A percentile compares a stretch with the other conserved stretches of the same genome.
These are phyloP conservation scores for Crithidia expoeki DNA, from an alignment of 208 protist species.

Conservation along the genomic window DNA sequence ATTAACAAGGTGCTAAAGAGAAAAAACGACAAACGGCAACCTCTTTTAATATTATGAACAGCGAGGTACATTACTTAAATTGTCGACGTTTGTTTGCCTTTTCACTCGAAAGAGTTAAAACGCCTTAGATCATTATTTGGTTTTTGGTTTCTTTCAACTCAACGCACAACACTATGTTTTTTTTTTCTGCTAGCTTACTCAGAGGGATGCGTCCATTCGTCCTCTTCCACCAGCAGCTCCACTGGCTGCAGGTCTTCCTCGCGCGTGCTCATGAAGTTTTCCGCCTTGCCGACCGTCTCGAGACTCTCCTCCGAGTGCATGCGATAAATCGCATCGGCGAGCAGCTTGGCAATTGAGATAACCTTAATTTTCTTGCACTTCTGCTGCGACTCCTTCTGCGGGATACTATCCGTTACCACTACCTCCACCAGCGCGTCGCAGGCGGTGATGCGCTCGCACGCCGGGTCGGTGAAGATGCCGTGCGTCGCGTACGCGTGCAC, in stretches of 20 bases:
- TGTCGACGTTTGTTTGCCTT: neutral
- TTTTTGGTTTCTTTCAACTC: too few relatives aligned
- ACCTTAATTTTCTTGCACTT: slow-evolving; percentile 87
- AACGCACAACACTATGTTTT: too few relatives aligned
- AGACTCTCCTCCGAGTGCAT: slow-evolving; percentile 89
- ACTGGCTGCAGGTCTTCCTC: slow-evolving; percentile 78
- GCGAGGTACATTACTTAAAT: neutral
- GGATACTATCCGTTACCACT: slow-evolving; percentile 94
- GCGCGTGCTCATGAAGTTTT: slow-evolving; percentile 39
- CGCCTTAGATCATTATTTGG: slow-evolving; percentile 3
- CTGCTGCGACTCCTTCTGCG: slow-evolving; percentile 59
- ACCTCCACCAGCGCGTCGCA: slow-evolving; percentile 90
- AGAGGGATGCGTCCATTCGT: slow-evolving; percentile 54
- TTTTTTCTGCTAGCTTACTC: slow-evolving; percentile 24
- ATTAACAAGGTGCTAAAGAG: neutral
- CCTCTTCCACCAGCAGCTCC: slow-evolving; percentile 85
- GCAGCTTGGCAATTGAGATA: slow-evolving; percentile 85
- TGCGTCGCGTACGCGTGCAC: slow-evolving; percentile 95
- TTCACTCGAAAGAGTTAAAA: neutral
- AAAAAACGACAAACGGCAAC: neutral
- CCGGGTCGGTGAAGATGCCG: slow-evolving; percentile 94
- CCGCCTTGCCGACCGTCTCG: slow-evolving; percentile 50
- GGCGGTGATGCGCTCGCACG: slow-evolving; percentile 91
- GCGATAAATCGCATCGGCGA: slow-evolving; percentile 88
- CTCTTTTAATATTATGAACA: neutral